Base-by-base conservation (phyloP, 495 filamentous ascomycete genomes). In the Podospora pseudocomata region DNA sequence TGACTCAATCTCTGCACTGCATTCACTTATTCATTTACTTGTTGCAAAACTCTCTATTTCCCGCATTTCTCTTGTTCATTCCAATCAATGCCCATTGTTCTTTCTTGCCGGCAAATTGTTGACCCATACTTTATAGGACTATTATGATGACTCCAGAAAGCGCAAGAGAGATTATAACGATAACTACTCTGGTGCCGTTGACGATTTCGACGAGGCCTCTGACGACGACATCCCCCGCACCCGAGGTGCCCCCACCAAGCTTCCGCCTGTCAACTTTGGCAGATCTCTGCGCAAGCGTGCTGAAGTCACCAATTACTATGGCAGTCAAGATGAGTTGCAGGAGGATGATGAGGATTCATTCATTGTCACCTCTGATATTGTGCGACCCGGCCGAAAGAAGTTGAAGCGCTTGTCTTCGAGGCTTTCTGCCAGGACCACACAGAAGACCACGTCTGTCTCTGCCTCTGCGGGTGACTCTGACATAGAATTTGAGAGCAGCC, bases 291-390 rank as follows among this genome's bases (percentile, higher is more conserved):
- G 73, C 11, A 71, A 58, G 70, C 76, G 64, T 64, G 69, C 73
- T 3, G 69, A 70, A n/a, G 67, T 65, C 30, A 75, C 68, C 16
- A 73, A 66, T 28, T 62, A 71, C 5, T 77, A 80, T 30, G 75
- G 82, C 5, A 83, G 84, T 27, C 73, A 73, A 16, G 82, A 84
- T 65, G 80, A 83, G 57, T 73, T 85, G 9, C 81, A 81, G 19
- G 73, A 72, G 1, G 75, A 75, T 16, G 73, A 73, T 60, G 72
- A 73, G 1, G 70, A 80, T 6, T 20, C 30, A 13, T 39, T 63
- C 34, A 44, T 28, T 19, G 61, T 63, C n/a, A 63, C 32, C 18
- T 84, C 82, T 6, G 81, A 84, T 65, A 67, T 84, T 44, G 65
- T 75, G 28, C 68, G 69, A 13, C 55, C 55, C 23, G 55, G 55